Percentiles rank a stretch among this genome's conserved stretches.
Conservation (phyloP, 108 stramenopile genomes). For the Cyclotella cryptica region DNA sequence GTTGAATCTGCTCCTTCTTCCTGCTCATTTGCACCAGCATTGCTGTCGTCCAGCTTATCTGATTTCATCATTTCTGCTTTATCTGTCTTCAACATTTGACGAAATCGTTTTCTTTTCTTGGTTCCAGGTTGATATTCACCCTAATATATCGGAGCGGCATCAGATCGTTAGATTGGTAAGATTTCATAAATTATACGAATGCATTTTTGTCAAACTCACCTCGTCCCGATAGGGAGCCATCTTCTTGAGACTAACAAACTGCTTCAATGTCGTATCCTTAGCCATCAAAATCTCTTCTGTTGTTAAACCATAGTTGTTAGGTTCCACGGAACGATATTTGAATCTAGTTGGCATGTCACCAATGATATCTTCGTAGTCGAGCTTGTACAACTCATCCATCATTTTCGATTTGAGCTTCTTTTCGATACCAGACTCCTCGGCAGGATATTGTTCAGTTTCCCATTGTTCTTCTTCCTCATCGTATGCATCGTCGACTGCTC, state of each 20-base stretch:
- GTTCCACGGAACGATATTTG: conserved; percentile 94
- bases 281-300: conserved; percentile 95
- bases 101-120: conserved; percentile 79
- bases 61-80: conserved; percentile 43
- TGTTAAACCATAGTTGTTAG: conserved; percentile 92
- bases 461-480: conserved; percentile 66
- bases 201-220: conserved; percentile 21
- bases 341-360: conserved; percentile 97
- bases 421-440: conserved; percentile 59
- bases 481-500: conserved; percentile 34
- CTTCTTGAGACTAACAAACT: conserved; percentile 96
- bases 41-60: conserved; percentile 24
- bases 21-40: not conserved
- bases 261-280: conserved; percentile 90
- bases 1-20: conserved; percentile 37
- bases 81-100: conserved; percentile 78
- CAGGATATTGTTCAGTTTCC: conserved; percentile 51
- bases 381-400: conserved; percentile 95
- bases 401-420: conserved; percentile 76
- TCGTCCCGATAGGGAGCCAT: conserved; percentile 95
- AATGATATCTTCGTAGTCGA: conserved; percentile 99
- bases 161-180: not conserved
- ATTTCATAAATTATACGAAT: conserved; percentile 3
- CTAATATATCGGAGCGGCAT: not conserved
- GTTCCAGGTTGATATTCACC: conserved; percentile 71